These are phyloP conservation scores for Magnolia changhungtana DNA, from an alignment of 164 flowering plant genomes.

Conservation along the genomic window DNA sequence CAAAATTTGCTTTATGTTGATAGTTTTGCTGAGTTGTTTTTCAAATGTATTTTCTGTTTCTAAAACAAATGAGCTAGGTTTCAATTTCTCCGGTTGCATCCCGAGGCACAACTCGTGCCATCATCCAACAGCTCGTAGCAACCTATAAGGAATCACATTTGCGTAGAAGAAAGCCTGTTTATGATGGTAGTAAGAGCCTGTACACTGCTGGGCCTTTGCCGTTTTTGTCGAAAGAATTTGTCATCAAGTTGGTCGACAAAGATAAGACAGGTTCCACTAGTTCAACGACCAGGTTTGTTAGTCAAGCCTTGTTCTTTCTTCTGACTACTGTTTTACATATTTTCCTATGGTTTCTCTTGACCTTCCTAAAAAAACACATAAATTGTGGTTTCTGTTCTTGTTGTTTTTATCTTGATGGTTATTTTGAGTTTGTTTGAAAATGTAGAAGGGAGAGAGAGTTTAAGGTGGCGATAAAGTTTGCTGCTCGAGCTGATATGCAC, in stretches of 20 bases:
- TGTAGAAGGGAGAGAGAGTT: slow-evolving; percentile 57
- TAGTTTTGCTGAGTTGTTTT: not conserved
- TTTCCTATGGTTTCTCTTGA: not conserved
- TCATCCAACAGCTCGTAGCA: slow-evolving; percentile 36
- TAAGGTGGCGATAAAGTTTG: slow-evolving; percentile 58
- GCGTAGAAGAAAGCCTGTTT: slow-evolving; percentile 42
- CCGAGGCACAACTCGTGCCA: slow-evolving; percentile 36
- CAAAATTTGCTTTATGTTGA: not conserved
- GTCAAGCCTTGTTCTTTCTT: not conserved
- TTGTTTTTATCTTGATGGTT: not conserved
- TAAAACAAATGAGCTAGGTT: slow-evolving; percentile 35
- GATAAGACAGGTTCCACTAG: slow-evolving; percentile 13
- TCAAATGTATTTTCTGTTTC: not conserved
- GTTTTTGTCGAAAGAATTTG: slow-evolving; percentile 66
- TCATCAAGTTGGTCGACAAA: slow-evolving; percentile 29
- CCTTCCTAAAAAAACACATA: not conserved
- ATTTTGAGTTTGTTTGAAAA: not conserved
- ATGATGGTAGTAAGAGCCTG: slow-evolving; percentile 69
- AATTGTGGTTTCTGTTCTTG: not conserved
- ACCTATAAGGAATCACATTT: slow-evolving; percentile 30
- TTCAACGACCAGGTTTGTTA: slow-evolving; percentile 15
- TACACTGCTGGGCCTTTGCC: slow-evolving; percentile 66
- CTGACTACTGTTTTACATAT: not conserved
- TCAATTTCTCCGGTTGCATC: slow-evolving; percentile 57
- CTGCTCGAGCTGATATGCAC: slow-evolving; percentile 41